Conservation (phyloP, 208 protist genomes). For the Acanthamoeba healyi region DNA sequence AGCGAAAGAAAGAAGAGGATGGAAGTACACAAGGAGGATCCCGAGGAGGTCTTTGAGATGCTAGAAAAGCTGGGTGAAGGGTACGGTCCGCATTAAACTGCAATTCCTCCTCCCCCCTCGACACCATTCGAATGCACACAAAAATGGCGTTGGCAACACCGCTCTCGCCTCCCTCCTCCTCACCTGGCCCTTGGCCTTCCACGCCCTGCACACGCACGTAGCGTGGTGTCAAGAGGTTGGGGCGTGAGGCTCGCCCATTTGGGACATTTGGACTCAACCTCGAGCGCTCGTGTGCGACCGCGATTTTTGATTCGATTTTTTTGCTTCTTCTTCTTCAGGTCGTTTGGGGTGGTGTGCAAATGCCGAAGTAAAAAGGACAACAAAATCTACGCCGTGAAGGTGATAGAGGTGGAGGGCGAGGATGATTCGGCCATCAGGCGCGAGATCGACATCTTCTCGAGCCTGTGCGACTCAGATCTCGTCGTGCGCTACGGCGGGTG, state of each 20-base stretch:
- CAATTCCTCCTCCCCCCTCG: neutral
- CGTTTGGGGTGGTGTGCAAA: slow-evolving; percentile 66
- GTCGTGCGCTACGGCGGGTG: slow-evolving; percentile 54
- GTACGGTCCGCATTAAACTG: neutral
- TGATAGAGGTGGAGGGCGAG: slow-evolving; percentile 62
- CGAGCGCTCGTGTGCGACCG: too few species aligned
- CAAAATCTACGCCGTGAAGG: slow-evolving; percentile 64
- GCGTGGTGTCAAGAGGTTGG: too few species aligned
- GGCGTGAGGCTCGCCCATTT: too few species aligned
- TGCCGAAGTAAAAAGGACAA: slow-evolving; percentile 67
- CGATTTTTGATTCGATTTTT: too few species aligned
- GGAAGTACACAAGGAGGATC: slow-evolving; percentile 56
- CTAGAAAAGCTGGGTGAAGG: slow-evolving; percentile 64
- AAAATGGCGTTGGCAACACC: too few species aligned
- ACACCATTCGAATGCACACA: too few species aligned
- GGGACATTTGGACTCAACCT: too few species aligned
- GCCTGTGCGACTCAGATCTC: slow-evolving; percentile 58
- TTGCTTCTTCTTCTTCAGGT: too few species aligned
- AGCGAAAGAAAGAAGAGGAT: neutral
- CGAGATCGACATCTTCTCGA: slow-evolving; percentile 68
- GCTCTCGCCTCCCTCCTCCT: neutral
- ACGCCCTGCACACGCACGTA: too few species aligned
- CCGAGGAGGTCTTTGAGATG: slow-evolving; percentile 72
- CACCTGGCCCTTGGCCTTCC: neutral
- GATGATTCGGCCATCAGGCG: slow-evolving; percentile 50